Conservation (phyloP, 2,329 filamentous ascomycete genomes). For the Pyrenophora graminea region DNA sequence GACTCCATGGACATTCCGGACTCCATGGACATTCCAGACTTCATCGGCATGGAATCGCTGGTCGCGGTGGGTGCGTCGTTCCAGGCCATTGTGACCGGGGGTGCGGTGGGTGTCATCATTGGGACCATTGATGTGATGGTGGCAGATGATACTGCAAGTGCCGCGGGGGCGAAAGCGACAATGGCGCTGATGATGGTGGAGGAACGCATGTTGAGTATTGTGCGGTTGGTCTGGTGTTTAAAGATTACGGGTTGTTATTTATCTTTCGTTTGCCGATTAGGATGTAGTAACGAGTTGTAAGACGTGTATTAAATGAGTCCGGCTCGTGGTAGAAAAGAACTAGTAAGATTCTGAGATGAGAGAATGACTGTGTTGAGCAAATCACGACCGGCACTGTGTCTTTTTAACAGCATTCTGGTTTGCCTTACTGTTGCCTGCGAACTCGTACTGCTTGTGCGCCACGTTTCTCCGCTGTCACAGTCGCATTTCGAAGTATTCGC, state of each 20-base stretch:
- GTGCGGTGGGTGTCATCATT: slow-evolving; percentile 12
- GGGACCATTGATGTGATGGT: slow-evolving; percentile 12
- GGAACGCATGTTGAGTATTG: slow-evolving; percentile 8
- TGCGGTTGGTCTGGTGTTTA: not conserved
- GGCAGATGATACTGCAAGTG: slow-evolving; percentile 12
- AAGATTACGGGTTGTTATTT: not conserved
- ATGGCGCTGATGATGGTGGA: slow-evolving; percentile 8
- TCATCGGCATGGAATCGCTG: not conserved
- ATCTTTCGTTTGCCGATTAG: not conserved
- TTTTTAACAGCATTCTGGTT: too few species aligned
- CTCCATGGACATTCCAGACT: too few species aligned
- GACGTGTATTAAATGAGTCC: slow-evolving; percentile 20
- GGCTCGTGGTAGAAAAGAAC: slow-evolving; percentile 13
- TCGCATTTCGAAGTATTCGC: slow-evolving; percentile 4
- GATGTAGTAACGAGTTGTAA: slow-evolving; percentile 4
- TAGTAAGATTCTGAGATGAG: slow-evolving; percentile 2
- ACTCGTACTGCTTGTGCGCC: not conserved
- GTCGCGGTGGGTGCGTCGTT: not conserved
- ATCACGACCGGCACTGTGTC: not conserved
- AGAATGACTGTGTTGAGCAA: not conserved
- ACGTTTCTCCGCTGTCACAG: not conserved
- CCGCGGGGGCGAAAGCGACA: slow-evolving; percentile 11
- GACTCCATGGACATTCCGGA: too few species aligned
- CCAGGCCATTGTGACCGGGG: slow-evolving; percentile 29
- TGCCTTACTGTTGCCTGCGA: not conserved